phyloP scores from a whole-genome alignment of 2,329 filamentous ascomycete species.

The Nannizziopsis arthrosporioides region DNA sequence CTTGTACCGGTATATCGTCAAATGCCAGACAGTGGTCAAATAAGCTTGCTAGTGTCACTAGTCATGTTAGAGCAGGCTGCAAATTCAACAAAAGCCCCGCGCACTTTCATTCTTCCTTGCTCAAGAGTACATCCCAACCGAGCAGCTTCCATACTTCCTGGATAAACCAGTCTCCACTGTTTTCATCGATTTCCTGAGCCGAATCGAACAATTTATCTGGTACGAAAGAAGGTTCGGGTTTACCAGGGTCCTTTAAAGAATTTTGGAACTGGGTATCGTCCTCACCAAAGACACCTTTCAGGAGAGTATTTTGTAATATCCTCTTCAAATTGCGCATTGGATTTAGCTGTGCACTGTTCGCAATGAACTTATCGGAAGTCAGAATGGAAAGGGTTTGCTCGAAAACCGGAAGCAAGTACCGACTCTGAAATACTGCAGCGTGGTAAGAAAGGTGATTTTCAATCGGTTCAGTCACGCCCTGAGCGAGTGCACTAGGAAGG shows the following conservation, averaged over 20 bases:
- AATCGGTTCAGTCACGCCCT: constrained; percentile 16
- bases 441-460: constrained; percentile 17
- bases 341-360: not conserved
- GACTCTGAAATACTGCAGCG: constrained; percentile 26
- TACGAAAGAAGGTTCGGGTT: constrained; percentile 10
- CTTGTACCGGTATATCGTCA: no score
- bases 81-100: no score
- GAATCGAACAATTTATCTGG: not conserved
- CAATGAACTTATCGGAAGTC: constrained; percentile 1
- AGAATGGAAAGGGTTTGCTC: constrained; percentile 23
- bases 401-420: constrained; percentile 28
- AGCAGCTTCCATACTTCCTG: constrained; percentile 46
- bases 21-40: no score
- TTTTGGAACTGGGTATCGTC: constrained; percentile 24
- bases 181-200: constrained; percentile 22
- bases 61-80: no score
- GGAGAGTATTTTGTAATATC: constrained; percentile 31
- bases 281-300: constrained; percentile 32
- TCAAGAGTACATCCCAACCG: constrained; percentile 42
- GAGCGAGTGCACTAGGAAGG: constrained; percentile 24
- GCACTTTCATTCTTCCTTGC: constrained; percentile 7
- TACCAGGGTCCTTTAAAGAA: constrained; percentile 19
- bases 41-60: no score
- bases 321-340: constrained; percentile 16
- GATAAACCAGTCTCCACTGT: constrained; percentile 43